Evolutionary conservation across 2,329 filamentous ascomycete genomes (phyloP), one percentile per base, ranked within the genome.

Genomic region (Colletotrichum endophyticum): DNA sequence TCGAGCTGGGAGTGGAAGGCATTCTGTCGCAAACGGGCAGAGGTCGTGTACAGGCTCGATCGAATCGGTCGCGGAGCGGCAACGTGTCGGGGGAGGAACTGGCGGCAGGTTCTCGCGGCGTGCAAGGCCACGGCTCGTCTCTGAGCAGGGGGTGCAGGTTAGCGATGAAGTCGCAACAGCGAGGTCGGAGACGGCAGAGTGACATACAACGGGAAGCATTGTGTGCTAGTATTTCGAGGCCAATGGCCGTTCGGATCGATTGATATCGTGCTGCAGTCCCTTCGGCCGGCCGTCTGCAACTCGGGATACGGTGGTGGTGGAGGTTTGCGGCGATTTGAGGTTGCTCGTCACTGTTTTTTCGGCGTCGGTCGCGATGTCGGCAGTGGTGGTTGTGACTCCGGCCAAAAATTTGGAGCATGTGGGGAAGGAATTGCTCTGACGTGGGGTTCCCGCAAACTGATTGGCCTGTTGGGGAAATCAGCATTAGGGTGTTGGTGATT

Each of bases 1-100:
- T 94, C 89, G 72, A 91, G 87, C 82, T 94, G 91, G 3, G 92
- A 90, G 74, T 92, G 91, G 81, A 95, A 95, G 75, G 89, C 90
- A 82, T 92, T 87, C 78, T 88, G 88, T 70, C 82, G 82, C 32
- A 70, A 66, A 68, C 82, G 81, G 28, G 70, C 53, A 28, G 71
- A 36, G 2, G 75, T 69, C 69, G 62, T 69, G 34, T 72, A 76
- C 66, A 74, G 71, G 15, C 70, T 73, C 16, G 68, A 56, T 22
- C 39, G 70, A 3, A 68, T 66, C n/a, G 59, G 53, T 73, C 70
- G 75, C 7, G 67, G 56, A 11, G 70, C 56, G 53, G 66, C 53
- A 12, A 74, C 62, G 22, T 71, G 75, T 72, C 75, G 32, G 27
- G 91, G 88, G 36, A 89, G 88, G 70, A 93, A 87, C 76, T 93